Evolutionary conservation across 352 stramenopile genomes (phyloP).

Genomic region (Phytophthora lateralis): DNA sequence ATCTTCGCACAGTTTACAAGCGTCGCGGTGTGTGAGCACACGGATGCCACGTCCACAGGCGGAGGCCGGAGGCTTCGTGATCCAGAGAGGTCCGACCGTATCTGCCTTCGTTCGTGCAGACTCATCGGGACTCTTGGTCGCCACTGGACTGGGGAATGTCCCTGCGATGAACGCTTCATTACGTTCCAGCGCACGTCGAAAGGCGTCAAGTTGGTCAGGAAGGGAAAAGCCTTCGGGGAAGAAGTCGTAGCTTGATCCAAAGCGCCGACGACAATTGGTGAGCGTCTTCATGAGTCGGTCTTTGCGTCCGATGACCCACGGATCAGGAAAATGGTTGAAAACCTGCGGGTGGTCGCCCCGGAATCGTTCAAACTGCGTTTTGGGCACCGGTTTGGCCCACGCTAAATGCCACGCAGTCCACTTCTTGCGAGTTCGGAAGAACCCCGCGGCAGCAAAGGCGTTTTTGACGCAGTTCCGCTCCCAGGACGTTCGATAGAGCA

Average conservation of each 20-base stretch:
- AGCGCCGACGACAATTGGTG: slow-evolving; percentile 54
- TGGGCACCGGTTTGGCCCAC: slow-evolving; percentile 76
- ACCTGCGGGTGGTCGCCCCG: slow-evolving; percentile 58
- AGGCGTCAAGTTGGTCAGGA: slow-evolving; percentile 69
- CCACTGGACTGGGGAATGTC: slow-evolving; percentile 12
- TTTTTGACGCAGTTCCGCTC: slow-evolving; percentile 94
- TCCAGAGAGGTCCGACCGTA: slow-evolving; percentile 61
- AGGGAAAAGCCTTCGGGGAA: slow-evolving; percentile 87
- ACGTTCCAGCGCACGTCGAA: slow-evolving; percentile 54
- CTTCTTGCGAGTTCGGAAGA: slow-evolving; percentile 68
- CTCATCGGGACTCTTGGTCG: slow-evolving; percentile 7
- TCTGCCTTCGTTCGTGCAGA: slow-evolving; percentile 4
- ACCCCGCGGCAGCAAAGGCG: slow-evolving; percentile 77
- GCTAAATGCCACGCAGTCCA: slow-evolving; percentile 61
- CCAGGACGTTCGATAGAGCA: slow-evolving; percentile 90
- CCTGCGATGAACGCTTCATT: slow-evolving; percentile 35
- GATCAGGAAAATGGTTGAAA: slow-evolving; percentile 91
- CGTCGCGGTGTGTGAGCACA: slow-evolving; percentile 55
- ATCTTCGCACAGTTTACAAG: slow-evolving; percentile 31
- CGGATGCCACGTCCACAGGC: slow-evolving; percentile 89
- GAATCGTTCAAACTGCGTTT: slow-evolving; percentile 63
- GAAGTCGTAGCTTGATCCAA: slow-evolving; percentile 73
- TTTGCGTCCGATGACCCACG: slow-evolving; percentile 91
- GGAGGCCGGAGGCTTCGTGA: slow-evolving; percentile 87
- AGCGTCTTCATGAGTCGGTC: slow-evolving; percentile 88